phyloP scores from a whole-genome alignment of 345 rosid species.

The Raphanus raphanistrum region DNA sequence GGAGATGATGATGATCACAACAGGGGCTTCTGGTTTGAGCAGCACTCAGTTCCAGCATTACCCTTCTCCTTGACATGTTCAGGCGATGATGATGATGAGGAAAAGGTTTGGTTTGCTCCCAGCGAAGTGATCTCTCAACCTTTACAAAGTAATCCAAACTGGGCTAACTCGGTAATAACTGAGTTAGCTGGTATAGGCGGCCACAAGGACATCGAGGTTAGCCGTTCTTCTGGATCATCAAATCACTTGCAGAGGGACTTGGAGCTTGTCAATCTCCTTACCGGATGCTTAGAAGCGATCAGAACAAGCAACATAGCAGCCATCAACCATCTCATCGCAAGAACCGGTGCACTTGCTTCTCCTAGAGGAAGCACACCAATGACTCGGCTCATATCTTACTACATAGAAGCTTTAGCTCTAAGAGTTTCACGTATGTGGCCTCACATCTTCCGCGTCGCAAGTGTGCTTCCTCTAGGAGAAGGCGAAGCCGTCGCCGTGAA shows the following conservation, averaged over 20 bases:
- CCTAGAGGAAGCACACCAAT: conserved; percentile 65
- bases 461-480: too few relatives aligned
- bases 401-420: conserved; percentile 80
- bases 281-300: conserved; percentile 84
- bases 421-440: conserved; percentile 90
- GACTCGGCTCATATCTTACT: conserved; percentile 74
- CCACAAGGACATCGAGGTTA: conserved; percentile 55
- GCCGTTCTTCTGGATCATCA: conserved; percentile 75
- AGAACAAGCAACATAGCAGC: conserved; percentile 60
- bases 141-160: conserved; percentile 65
- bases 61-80: conserved; percentile 77
- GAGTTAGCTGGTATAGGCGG: conserved; percentile 70
- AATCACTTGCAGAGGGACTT: conserved; percentile 53
- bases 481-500: conserved; percentile 78
- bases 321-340: conserved; percentile 65
- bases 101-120: conserved; percentile 68
- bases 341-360: conserved; percentile 80
- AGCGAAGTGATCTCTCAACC: conserved; percentile 68
- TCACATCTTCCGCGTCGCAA: conserved; percentile 74
- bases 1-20: conserved; percentile 52
- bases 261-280: conserved; percentile 74
- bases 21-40: conserved; percentile 75
- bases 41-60: conserved; percentile 46
- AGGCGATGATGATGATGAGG: conserved; percentile 55
- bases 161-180: conserved; percentile 72